Base-by-base conservation (phyloP, 306 rosid genomes). In the Dalbergia cochinchinensis region DNA sequence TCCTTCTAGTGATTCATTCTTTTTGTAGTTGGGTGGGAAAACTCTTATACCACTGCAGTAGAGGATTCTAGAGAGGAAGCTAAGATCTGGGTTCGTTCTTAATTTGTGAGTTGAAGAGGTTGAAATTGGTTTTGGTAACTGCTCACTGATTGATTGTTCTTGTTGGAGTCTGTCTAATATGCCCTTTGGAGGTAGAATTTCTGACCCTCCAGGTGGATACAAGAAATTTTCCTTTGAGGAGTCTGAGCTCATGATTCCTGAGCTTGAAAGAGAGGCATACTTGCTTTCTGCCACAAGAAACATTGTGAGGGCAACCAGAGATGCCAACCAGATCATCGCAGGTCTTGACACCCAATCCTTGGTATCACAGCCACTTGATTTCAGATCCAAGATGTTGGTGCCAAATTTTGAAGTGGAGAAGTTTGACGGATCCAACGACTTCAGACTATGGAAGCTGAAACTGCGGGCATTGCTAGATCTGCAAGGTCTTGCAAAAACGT, bases 231-330 rank as follows among this genome's bases (percentile, higher is more conserved):
- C 76, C 26, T 87, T 87, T 77, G 93, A 78, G 80, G 96, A 92
- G 31, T 80, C 77, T 73, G 86, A 76, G 80, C 69, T 73, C 71
- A 76, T 66, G 83, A 80, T 60, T 80, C 83, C 90, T 3, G 92
- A 89, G 67, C 64, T 86, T 41, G 96, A 86, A 82, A 90, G 88
- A 69, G 98, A 91, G 68, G 87, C 88, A 60, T 83, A 80, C 66
- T 76, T 94, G 13, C 87, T 94, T 86, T 92, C 94, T 75, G 87
- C 97, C 2, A 93, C 91, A 1, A 85, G 86, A 69, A 85, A 84
- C 69, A 88, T 94, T 71, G 90, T 89, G 42, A 88, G 72, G 78
- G 93, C 89, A 6, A 86, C 97, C 6, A 79, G 69, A 16, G 89
- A 87, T 80, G 86, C 89, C 34, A 92, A 90, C 84, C 87, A 81